A percentile compares a stretch with the other conserved stretches of the same genome.
phyloP scores from a whole-genome alignment of 192 early-diverging fungal genomes.

The Coemansia sp. region DNA sequence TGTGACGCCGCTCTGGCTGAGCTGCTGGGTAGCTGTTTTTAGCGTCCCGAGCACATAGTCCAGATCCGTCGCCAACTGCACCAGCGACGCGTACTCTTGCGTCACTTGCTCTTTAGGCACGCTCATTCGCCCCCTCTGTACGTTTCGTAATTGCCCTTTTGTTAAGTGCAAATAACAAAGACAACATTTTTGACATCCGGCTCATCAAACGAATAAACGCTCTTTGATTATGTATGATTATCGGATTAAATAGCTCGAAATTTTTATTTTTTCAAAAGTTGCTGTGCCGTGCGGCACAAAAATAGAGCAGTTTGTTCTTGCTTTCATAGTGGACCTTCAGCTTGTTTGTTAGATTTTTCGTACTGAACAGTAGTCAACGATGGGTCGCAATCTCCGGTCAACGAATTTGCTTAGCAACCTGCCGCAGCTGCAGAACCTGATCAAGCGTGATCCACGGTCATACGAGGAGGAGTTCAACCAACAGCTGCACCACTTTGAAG shows the following conservation, averaged over 20 bases:
- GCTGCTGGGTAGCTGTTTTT: slow-evolving; percentile 16
- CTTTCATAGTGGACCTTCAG: too few relatives aligned
- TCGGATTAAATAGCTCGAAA: neutral
- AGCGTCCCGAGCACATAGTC: slow-evolving; percentile 7
- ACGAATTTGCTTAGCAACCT: slow-evolving; percentile 63
- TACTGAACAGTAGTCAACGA: neutral
- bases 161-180: neutral
- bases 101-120: slow-evolving; percentile 3
- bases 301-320: too few relatives aligned
- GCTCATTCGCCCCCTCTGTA: neutral
- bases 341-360: too few relatives aligned
- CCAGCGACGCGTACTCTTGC: slow-evolving; percentile 26
- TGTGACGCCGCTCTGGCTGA: slow-evolving; percentile 43
- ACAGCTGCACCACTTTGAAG: slow-evolving; percentile 90
- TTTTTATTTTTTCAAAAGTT: slow-evolving; percentile 1
- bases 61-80: slow-evolving; percentile 9
- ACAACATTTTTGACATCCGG: too few relatives aligned
- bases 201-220: neutral
- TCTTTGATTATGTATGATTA: slow-evolving; percentile 16
- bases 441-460: slow-evolving; percentile 90
- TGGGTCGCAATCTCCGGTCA: slow-evolving; percentile 41
- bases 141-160: neutral
- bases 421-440: slow-evolving; percentile 97
- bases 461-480: slow-evolving; percentile 93
- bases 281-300: neutral